phyloP scores from a whole-genome alignment of 371 early-diverging fungal genomes.

The Mortierella sp. region DNA sequence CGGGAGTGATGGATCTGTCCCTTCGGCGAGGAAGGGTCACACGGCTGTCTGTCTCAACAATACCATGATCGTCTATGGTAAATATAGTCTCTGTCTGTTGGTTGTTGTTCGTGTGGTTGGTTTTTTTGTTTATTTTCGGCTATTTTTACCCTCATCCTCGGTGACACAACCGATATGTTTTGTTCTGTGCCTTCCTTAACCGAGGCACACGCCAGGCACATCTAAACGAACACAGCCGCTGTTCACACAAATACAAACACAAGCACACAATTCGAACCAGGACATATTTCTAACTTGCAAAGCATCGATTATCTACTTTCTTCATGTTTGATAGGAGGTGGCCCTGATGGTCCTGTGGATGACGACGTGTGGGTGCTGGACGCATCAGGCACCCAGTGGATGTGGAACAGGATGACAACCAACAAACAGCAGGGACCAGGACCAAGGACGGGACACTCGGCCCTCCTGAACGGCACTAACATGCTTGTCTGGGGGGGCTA shows the following conservation, averaged over 20 bases:
- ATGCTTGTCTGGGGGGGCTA: constrained; percentile 58
- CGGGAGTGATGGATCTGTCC: constrained; percentile 34
- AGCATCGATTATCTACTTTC: background rate
- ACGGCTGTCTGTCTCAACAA: constrained; percentile 47
- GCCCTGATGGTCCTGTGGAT: constrained; percentile 38
- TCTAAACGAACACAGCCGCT: no score
- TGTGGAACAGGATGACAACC: constrained; percentile 44
- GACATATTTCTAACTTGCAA: background rate
- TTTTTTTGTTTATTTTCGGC: background rate
- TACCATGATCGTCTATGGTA: constrained; percentile 58
- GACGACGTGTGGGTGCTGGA: constrained; percentile 54
- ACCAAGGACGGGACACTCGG: constrained; percentile 49
- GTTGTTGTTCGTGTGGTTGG: background rate
- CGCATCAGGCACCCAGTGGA: constrained; percentile 31
- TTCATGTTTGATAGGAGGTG: constrained; percentile 30
- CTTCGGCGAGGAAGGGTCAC: constrained; percentile 50
- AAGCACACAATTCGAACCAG: background rate
- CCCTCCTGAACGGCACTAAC: constrained; percentile 52
- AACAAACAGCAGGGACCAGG: constrained; percentile 50
- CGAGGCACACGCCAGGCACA: background rate
- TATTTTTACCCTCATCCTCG: background rate
- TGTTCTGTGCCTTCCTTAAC: background rate
- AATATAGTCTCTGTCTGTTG: background rate
- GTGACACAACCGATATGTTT: background rate
- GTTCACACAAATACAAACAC: background rate